Conservation (phyloP, 805 yeast species). For the Ogataea nakhonphanomensis region DNA sequence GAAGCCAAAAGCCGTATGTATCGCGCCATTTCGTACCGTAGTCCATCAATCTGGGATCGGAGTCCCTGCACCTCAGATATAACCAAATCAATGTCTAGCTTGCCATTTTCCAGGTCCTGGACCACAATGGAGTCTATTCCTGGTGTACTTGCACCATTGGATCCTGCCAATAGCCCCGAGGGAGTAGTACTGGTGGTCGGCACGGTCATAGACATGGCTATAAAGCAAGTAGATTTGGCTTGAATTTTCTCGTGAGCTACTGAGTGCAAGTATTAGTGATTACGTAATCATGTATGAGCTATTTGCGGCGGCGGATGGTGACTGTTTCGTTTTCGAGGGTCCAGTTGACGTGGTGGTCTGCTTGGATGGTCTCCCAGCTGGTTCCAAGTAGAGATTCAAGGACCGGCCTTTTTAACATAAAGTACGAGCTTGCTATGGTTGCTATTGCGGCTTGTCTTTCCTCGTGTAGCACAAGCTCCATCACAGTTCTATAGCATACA, state of each 20-base stretch:
- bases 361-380: constrained; percentile 23
- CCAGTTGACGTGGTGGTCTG: constrained; percentile 33
- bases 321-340: constrained; percentile 29
- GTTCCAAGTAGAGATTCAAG: constrained; percentile 34
- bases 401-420: constrained; percentile 28
- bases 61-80: constrained; percentile 36
- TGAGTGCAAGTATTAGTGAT: not conserved
- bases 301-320: constrained; percentile 16
- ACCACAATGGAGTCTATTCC: constrained; percentile 26
- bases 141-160: constrained; percentile 7
- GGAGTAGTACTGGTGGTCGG: constrained; percentile 21
- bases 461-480: constrained; percentile 40
- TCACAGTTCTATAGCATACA: constrained; percentile 26
- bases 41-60: constrained; percentile 27
- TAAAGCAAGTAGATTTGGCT: no score
- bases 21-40: constrained; percentile 40
- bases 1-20: constrained; percentile 36
- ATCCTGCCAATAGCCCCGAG: constrained; percentile 6
- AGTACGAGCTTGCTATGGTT: constrained; percentile 39
- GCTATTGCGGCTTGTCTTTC: constrained; percentile 35
- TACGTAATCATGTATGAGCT: constrained; percentile 4
- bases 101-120: constrained; percentile 42
- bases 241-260: not conserved
- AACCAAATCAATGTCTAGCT: constrained; percentile 32
- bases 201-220: constrained; percentile 17